Conservation (phyloP, 129 eudicot species). For the Centrapalus pauciflorus region DNA sequence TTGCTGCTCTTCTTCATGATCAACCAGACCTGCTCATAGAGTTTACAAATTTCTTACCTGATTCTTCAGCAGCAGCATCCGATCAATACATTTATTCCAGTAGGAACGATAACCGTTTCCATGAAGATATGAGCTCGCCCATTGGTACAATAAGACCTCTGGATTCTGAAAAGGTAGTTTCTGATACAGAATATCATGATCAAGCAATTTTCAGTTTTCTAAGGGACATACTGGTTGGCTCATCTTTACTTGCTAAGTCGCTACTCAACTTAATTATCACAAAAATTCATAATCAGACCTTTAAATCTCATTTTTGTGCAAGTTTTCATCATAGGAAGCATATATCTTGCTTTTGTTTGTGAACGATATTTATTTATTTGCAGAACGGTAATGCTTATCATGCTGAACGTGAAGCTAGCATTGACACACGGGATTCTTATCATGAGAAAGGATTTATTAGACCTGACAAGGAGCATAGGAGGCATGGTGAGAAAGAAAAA, state of each 20-base stretch:
- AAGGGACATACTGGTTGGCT: neutral
- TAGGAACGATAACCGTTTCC: slow-evolving; percentile 30
- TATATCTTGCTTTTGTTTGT: slow-evolving; percentile 6
- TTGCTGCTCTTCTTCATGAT: slow-evolving; percentile 73
- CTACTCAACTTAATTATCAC: neutral
- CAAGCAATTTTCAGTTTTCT: neutral
- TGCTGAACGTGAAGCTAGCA: slow-evolving; percentile 37
- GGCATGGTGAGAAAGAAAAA: slow-evolving; percentile 42
- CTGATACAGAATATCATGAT: neutral
- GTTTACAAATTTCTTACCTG: slow-evolving; percentile 71
- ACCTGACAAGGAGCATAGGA: slow-evolving; percentile 38
- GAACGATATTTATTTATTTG: slow-evolving; percentile 4
- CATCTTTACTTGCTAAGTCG: slow-evolving; percentile 2
- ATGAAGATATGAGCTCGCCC: slow-evolving; percentile 43
- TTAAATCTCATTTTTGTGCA: too few species aligned
- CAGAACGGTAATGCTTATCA: slow-evolving; percentile 41
- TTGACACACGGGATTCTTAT: slow-evolving; percentile 37
- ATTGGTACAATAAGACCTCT: slow-evolving; percentile 32
- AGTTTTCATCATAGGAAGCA: too few species aligned
- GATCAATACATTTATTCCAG: slow-evolving; percentile 35
- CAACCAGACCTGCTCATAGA: slow-evolving; percentile 76
- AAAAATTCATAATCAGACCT: neutral
- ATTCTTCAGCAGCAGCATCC: slow-evolving; percentile 38
- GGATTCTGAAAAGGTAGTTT: slow-evolving; percentile 50
- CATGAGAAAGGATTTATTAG: slow-evolving; percentile 31